A percentile compares a stretch with the other conserved stretches of the same genome.
These are phyloP conservation scores for Sugiyamaella chiloensis DNA, from an alignment of 805 yeast genomes.

Conservation along the genomic window DNA sequence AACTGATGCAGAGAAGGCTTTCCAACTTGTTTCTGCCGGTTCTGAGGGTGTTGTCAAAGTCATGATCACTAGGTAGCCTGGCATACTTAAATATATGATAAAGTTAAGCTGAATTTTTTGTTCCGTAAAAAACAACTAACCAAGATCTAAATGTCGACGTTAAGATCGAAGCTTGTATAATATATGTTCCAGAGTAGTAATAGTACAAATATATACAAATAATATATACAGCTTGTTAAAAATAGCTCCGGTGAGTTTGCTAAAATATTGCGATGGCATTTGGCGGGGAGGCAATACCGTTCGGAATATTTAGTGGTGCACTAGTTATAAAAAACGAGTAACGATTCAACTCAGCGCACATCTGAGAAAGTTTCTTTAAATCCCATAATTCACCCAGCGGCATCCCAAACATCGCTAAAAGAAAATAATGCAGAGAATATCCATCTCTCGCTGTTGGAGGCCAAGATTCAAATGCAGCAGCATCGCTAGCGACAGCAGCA, in stretches of 20 bases:
- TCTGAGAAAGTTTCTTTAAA: constrained; percentile 30
- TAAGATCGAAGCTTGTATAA: too few species aligned
- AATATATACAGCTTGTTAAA: too few species aligned
- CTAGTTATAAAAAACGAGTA: constrained; percentile 33
- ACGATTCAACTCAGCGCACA: constrained; percentile 27
- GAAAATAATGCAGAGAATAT: constrained; percentile 13
- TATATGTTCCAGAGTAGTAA: too few species aligned
- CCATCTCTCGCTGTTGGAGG: constrained; percentile 19
- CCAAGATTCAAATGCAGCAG: constrained; percentile 30
- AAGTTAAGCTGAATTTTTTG: too few species aligned
- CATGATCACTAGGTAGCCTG: constrained; percentile 2
- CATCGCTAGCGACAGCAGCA: constrained; percentile 31
- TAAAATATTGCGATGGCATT: constrained; percentile 45
- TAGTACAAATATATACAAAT: too few species aligned
- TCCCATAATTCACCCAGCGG: constrained; percentile 36
- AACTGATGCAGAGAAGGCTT: constrained; percentile 5
- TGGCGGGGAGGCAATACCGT: constrained; percentile 36
- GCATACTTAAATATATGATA: too few species aligned
- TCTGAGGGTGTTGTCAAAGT: constrained; percentile 10
- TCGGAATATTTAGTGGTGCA: constrained; percentile 34
- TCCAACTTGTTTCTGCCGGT: constrained; percentile 7
- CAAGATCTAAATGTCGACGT: too few species aligned
- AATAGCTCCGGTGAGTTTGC: not conserved
- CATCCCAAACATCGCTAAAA: constrained; percentile 36
- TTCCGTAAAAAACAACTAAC: too few species aligned